Evolutionary conservation across 1,284 basidiomycete species (phyloP).

Genomic region (Irpex rosettiformis): DNA sequence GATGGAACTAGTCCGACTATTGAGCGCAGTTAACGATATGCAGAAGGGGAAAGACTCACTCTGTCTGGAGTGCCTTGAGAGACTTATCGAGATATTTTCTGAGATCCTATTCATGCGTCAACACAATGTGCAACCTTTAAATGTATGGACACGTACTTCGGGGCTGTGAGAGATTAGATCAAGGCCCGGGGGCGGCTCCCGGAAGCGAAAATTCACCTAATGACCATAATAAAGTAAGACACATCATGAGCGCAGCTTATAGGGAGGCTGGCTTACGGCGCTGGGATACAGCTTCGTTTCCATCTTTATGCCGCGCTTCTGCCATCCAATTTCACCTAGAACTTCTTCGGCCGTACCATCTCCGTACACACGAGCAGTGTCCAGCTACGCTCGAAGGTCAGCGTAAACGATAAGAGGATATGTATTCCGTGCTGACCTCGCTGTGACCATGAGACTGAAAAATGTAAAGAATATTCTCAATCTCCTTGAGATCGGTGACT

Average conservation of each 20-base stretch:
- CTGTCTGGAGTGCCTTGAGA: conserved; percentile 42
- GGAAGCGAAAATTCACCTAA: neutral
- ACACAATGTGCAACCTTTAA: neutral
- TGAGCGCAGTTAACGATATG: no score
- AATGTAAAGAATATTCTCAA: conserved; percentile 51
- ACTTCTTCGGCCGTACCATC: conserved; percentile 48
- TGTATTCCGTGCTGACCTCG: conserved; percentile 29
- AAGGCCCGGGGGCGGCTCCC: neutral
- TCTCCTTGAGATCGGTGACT: conserved; percentile 47
- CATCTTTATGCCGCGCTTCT: conserved; percentile 42
- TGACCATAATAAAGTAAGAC: neutral
- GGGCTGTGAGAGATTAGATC: conserved; percentile 6
- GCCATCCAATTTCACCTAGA: conserved; percentile 34
- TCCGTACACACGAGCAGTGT: conserved; percentile 50
- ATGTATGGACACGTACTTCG: conserved; percentile 2
- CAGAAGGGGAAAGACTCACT: conserved; percentile 33
- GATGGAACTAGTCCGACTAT: neutral
- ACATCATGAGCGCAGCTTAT: neutral
- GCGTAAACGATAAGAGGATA: neutral
- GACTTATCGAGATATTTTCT: conserved; percentile 42
- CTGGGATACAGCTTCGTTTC: conserved; percentile 34
- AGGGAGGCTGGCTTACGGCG: conserved; percentile 10
- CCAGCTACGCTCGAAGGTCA: conserved; percentile 32
- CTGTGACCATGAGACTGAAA: conserved; percentile 57
- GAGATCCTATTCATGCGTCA: conserved; percentile 27